A percentile compares a stretch with the other conserved stretches of the same genome.
Conservation (phyloP, 345 rosid species). For the Bruguiera gymnorhiza region DNA sequence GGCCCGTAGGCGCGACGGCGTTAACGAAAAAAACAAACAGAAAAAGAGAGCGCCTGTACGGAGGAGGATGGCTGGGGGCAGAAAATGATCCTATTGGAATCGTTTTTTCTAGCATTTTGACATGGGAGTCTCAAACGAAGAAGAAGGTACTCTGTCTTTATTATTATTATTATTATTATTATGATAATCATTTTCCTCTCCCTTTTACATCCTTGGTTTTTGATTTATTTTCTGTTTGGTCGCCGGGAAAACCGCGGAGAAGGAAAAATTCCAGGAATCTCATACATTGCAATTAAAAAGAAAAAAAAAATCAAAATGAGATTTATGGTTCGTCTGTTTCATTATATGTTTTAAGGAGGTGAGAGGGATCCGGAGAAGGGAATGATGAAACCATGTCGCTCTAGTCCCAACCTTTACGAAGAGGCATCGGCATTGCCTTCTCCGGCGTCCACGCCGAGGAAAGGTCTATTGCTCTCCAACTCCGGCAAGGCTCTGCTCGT, state of each 20-base stretch:
- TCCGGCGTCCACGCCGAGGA: conserved; percentile 41
- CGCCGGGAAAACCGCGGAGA: not conserved
- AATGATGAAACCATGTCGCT: conserved; percentile 9
- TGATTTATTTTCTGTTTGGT: conserved; percentile 1
- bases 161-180: not conserved
- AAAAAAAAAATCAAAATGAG: not conserved
- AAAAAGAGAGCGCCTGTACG: not conserved
- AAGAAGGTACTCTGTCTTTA: not conserved
- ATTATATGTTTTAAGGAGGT: conserved; percentile 19
- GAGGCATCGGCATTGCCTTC: conserved; percentile 25
- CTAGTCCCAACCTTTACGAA: conserved; percentile 15
- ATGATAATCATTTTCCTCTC: not conserved
- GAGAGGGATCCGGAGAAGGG: conserved; percentile 42
- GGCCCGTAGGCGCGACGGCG: not conserved
- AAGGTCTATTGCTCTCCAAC: conserved; percentile 37
- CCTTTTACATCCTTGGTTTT: not conserved
- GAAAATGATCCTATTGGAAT: not conserved
- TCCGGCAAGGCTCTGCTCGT: conserved; percentile 41
- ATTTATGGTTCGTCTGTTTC: not conserved
- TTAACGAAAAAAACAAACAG: not conserved
- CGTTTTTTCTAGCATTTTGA: not conserved
- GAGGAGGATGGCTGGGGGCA: not conserved
- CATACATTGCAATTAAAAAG: not conserved
- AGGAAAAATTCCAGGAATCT: no score
- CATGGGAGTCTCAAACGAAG: not conserved